A percentile compares a stretch with the other conserved stretches of the same genome.
These are phyloP conservation scores for Phytophthora crassamura DNA, from an alignment of 352 stramenopile species.

Conservation along the genomic window DNA sequence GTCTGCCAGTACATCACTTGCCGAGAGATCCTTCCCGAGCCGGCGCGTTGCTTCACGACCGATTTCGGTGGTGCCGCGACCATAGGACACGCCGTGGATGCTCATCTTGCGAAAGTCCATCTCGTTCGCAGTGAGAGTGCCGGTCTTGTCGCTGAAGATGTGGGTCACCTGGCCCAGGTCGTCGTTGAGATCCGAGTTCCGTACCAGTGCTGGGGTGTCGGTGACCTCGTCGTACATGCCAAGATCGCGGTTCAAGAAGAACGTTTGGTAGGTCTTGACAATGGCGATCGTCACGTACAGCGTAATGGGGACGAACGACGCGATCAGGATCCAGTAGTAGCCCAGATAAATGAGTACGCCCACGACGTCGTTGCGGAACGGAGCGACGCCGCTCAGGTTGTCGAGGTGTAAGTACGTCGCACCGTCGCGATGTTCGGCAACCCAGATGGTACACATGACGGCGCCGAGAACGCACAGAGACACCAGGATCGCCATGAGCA, in stretches of 20 bases:
- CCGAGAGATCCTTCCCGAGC: constrained; percentile 78
- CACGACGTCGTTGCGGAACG: constrained; percentile 77
- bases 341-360: constrained; percentile 81
- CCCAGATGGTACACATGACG: constrained; percentile 73
- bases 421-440: constrained; percentile 57
- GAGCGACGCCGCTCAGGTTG: constrained; percentile 62
- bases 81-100: constrained; percentile 83
- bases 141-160: constrained; percentile 91
- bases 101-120: constrained; percentile 92
- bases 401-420: constrained; percentile 78
- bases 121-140: constrained; percentile 86
- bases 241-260: constrained; percentile 88
- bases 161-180: constrained; percentile 89
- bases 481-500: constrained; percentile 79
- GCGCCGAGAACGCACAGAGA: constrained; percentile 77
- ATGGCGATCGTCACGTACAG: constrained; percentile 91
- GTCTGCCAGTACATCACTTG: constrained; percentile 78
- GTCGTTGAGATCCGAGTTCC: constrained; percentile 88
- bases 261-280: constrained; percentile 88
- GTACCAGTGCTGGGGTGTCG: constrained; percentile 82
- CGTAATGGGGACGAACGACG: constrained; percentile 89
- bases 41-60: constrained; percentile 74
- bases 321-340: constrained; percentile 91
- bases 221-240: constrained; percentile 84
- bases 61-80: constrained; percentile 85